Base-by-base conservation (phyloP, 2,329 filamentous ascomycete species). In the Juglanconis sp. region DNA sequence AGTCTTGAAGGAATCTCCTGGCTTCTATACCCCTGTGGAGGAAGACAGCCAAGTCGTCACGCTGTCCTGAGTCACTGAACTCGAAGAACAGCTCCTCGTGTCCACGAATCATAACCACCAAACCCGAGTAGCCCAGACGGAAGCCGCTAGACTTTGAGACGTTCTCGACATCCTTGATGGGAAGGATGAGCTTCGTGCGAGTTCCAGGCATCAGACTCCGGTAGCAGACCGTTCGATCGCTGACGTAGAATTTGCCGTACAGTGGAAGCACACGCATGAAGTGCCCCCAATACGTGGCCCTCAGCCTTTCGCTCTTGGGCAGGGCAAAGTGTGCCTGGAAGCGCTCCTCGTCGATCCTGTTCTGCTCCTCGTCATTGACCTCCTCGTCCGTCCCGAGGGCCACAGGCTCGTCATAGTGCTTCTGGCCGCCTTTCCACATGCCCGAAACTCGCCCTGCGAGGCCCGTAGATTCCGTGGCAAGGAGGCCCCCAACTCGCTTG, bases 61-160 rank as follows among this genome's bases (percentile, higher is more conserved):
- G 87, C 60, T 88, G 81, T 38, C 92, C 92, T 1, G 84, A 79
- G 52, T 87, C 84, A 56, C 85, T 84, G 70, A 98, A 98, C 72
- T 99, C 94, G 69, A 99, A 98, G 73, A 98, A 98, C 1, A 99
- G 77, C 73, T 98, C 95, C 72, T 98, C 95, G 63, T 97, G 92
- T 0, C 93, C 95, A 56, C 90, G 87, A 65, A 99, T 96, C 4
- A 96, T 90, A n/a, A 98, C 80, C 0, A 96, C 92, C 46, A 99
- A 82, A 5, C 93, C 95, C 24, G 91, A 89, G 67, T 96, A 97
- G 6, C 92, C 91, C 68, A 96, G 90, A 1, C 93, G 86, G 70
- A 97, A 98, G 0, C 95, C 94, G 69, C 95, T 96, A 73, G 97
- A 93, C 74, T 96, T 97, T 68, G 94, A 88, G 6, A 92, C 91